A percentile compares a stretch with the other conserved stretches of the same genome.
These are phyloP conservation scores for Sechiopsis laciniata DNA, from an alignment of 306 rosid species.

Conservation along the genomic window DNA sequence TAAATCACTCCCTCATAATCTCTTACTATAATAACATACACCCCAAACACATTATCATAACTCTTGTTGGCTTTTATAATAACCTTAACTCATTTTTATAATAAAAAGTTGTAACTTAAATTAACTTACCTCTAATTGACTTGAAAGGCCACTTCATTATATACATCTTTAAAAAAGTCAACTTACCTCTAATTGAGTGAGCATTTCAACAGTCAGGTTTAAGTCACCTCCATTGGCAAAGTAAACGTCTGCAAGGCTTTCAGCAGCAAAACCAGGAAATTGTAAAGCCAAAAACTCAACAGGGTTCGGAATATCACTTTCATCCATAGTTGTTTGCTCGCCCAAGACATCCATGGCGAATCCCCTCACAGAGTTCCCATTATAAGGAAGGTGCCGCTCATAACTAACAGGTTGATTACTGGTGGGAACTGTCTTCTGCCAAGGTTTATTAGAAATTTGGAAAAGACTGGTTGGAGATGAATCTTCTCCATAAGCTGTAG, in stretches of 20 bases:
- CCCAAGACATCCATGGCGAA: constrained; percentile 52
- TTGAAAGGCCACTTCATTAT: no score
- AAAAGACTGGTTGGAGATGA: constrained; percentile 50
- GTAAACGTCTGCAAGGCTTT: constrained; percentile 86
- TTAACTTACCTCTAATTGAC: constrained; percentile 55
- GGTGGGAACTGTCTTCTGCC: constrained; percentile 60
- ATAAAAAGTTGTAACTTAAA: background rate
- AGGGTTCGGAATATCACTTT: constrained; percentile 57
- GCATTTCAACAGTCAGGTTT: constrained; percentile 80
- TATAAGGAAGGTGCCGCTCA: constrained; percentile 54
- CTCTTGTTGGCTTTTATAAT: no score
- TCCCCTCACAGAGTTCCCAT: constrained; percentile 54
- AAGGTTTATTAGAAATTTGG: constrained; percentile 50
- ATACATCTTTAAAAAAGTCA: no score
- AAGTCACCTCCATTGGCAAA: constrained; percentile 77
- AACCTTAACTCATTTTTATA: no score
- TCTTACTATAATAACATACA: no score
- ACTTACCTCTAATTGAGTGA: constrained; percentile 87
- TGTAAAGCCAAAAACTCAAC: constrained; percentile 71
- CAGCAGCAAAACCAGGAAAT: constrained; percentile 88
- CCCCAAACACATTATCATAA: no score
- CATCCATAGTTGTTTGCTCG: constrained; percentile 53
- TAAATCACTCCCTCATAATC: no score
- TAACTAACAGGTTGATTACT: constrained; percentile 41
- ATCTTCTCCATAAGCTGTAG: constrained; percentile 61